These are phyloP conservation scores for Rosa hybrid DNA, from an alignment of 331 rosid genomes.

Conservation along the genomic window DNA sequence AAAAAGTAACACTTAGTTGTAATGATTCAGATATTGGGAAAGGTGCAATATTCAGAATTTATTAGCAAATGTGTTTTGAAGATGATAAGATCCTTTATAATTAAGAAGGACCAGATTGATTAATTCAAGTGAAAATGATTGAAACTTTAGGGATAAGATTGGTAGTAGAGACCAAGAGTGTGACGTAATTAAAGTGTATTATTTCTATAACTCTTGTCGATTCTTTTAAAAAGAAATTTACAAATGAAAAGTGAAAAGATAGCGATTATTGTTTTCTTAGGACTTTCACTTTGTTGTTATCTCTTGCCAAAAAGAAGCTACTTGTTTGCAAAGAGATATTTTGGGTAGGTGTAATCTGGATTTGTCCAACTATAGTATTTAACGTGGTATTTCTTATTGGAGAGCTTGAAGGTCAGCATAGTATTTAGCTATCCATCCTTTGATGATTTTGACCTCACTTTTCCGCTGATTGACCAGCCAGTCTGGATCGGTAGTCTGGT, in stretches of 20 bases:
- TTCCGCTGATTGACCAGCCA: conserved; percentile 69
- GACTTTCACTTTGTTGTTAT: no score
- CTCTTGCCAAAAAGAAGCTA: background rate
- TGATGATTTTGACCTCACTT: conserved; percentile 44
- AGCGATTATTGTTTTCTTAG: background rate
- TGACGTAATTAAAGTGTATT: background rate
- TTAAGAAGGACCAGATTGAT: no score
- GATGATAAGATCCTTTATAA: no score
- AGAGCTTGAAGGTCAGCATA: conserved; percentile 40
- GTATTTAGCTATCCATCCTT: conserved; percentile 57
- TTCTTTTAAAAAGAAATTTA: background rate
- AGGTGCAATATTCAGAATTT: no score
- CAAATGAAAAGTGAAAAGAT: background rate
- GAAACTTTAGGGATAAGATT: no score
- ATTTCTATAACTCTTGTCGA: background rate
- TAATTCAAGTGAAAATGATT: no score
- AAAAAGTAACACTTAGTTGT: no score
- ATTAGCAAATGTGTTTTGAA: no score
- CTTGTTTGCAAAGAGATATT: background rate
- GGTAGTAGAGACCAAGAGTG: no score
- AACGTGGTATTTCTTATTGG: background rate
- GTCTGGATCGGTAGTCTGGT: conserved; percentile 50
- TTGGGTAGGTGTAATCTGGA: background rate
- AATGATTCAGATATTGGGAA: no score
- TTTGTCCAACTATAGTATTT: background rate